phyloP scores from a whole-genome alignment of 2,329 filamentous ascomycete species.

The Fusarium robinianum region DNA sequence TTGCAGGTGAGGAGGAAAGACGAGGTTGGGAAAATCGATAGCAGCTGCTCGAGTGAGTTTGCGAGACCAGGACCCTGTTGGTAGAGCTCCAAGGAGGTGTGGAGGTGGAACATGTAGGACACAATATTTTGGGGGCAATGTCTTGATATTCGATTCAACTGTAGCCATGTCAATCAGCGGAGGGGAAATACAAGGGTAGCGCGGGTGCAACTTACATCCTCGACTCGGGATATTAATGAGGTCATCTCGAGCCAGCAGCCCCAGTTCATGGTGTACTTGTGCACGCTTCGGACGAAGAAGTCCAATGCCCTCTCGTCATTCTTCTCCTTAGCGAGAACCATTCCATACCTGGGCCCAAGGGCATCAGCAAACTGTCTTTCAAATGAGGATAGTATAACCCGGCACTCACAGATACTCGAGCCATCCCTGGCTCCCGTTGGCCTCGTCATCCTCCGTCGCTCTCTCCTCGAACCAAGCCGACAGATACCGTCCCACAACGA shows the following conservation, averaged over 20 bases:
- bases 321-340: constrained; percentile 87
- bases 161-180: constrained; percentile 17
- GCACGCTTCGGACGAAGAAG: constrained; percentile 86
- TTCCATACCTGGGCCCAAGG: constrained; percentile 66
- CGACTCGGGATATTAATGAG: constrained; percentile 74
- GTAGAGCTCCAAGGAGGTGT: constrained; percentile 89
- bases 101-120: constrained; percentile 90
- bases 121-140: constrained; percentile 88
- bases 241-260: constrained; percentile 94
- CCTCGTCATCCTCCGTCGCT: constrained; percentile 60
- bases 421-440: constrained; percentile 80
- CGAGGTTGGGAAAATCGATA: constrained; percentile 83
- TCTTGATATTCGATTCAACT: constrained; percentile 73
- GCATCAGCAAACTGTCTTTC: constrained; percentile 7
- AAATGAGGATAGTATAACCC: background rate
- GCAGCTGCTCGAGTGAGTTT: constrained; percentile 74
- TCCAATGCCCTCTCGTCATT: constrained; percentile 84
- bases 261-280: constrained; percentile 94
- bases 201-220: constrained; percentile 67
- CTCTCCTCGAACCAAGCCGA: constrained; percentile 79
- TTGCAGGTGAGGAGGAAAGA: constrained; percentile 90
- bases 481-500: constrained; percentile 73
- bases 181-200: constrained; percentile 32
- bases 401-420: constrained; percentile 73
- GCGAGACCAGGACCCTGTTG: constrained; percentile 79